Base-by-base conservation (phyloP, 2,329 filamentous ascomycete genomes). In the Aspergillus sp. region DNA sequence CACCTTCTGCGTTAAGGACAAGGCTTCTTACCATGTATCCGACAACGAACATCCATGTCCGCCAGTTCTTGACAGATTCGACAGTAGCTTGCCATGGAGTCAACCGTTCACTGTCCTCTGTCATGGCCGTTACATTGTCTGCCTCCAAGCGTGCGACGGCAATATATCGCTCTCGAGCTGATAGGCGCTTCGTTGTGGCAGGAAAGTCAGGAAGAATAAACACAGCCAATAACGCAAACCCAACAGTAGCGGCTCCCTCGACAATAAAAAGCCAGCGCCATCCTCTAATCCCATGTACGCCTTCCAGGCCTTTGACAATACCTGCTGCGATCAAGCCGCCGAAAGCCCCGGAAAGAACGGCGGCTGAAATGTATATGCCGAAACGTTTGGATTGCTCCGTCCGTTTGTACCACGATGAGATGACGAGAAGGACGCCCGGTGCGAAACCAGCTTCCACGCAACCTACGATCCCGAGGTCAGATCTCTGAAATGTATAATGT, bases 321-420 rank as follows among this genome's bases (percentile, higher is more conserved):
- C 69, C 73, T 2, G 73, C 74, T 28, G 73, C 74, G 6, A 78
- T 57, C 1, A 78, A 56, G 4, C 74, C 74, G 1, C 73, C 73
- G 46, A 79, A 79, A 2, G 75, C 76, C n/a, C 75, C 75, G 0
- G 69, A 77, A 3, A 78, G 65, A 2, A 81, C 74, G 0, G 76
- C 77, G 1, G 75, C 76, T n/a, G 78, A 76, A 47, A 80, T 77
- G 51, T 79, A 82, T 2, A 82, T 59, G 6, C 71, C 76, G 36
- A 79, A 77, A 3, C 79, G 72, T 40, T 77, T 78, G 0, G 75
- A 73, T 34, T 81, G 71, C 51, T 83, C 79, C 9, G 72, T 71
- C 39, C 71, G 75, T 47, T 77, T 75, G 54, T 83, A 83, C 78
- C 79, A 83, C 1, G 70, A 78, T 0, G 75, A 78, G 6, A 82